phyloP scores from a whole-genome alignment of 331 rosid species.

The Arachis monticola region DNA sequence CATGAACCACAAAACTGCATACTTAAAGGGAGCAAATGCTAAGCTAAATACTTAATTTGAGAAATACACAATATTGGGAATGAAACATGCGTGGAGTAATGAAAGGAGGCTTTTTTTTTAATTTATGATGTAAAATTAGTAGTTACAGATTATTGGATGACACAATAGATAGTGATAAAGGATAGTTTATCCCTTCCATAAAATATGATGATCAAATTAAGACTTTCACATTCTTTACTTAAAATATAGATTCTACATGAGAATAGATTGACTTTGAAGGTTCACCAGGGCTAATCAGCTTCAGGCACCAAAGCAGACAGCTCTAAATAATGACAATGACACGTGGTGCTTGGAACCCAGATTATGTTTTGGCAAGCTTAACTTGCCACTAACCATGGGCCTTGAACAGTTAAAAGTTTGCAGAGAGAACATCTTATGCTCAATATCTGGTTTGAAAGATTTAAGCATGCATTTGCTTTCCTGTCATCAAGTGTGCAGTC shows the following conservation, averaged over 20 bases:
- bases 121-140: conserved; percentile 27
- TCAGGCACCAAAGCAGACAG: conserved; percentile 62
- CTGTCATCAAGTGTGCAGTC: conserved; percentile 68
- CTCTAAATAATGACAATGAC: conserved; percentile 49
- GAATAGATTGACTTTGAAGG: conserved; percentile 46
- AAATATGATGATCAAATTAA: not conserved
- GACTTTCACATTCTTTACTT: conserved; percentile 15
- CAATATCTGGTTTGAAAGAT: conserved; percentile 66
- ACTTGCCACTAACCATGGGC: conserved; percentile 60
- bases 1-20: conserved; percentile 30
- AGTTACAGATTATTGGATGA: conserved; percentile 16
- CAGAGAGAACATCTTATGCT: conserved; percentile 60
- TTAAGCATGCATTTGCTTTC: conserved; percentile 77
- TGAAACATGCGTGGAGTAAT: conserved; percentile 4
- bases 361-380: conserved; percentile 49
- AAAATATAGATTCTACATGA: conserved; percentile 35
- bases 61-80: conserved; percentile 6
- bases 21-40: conserved; percentile 4
- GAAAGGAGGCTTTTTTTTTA: conserved; percentile 12
- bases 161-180: conserved; percentile 2
- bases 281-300: conserved; percentile 69
- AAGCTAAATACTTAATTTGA: conserved; percentile 5
- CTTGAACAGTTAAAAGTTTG: conserved; percentile 58
- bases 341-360: conserved; percentile 47
- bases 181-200: conserved; percentile 4